Percentiles rank a stretch among this genome's conserved stretches.
These are phyloP conservation scores for Leccinum pellstonianum DNA, from an alignment of 768 basidiomycete genomes.

Conservation along the genomic window DNA sequence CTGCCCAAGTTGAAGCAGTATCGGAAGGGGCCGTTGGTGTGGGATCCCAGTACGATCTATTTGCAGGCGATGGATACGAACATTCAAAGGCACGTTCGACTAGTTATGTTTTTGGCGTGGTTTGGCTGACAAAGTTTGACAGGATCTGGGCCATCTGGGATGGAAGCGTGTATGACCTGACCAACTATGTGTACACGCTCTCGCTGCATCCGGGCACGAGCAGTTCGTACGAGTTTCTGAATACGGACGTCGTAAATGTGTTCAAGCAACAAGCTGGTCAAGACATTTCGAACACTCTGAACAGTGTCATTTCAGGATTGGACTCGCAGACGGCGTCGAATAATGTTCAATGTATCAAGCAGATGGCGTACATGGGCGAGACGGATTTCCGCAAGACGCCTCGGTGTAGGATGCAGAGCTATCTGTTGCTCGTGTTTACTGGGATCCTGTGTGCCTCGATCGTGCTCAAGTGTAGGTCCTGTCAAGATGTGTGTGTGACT, in stretches of 20 bases:
- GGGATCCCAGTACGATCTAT: conserved; percentile 42
- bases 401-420: conserved; percentile 83
- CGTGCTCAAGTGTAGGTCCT: conserved; percentile 75
- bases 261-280: conserved; percentile 83
- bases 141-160: conserved; percentile 87
- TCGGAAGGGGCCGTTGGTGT: conserved; percentile 84
- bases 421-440: conserved; percentile 73
- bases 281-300: conserved; percentile 72
- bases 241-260: conserved; percentile 57
- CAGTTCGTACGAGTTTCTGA: conserved; percentile 56
- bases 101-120: background rate
- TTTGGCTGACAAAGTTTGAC: background rate
- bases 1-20: conserved; percentile 71
- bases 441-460: conserved; percentile 78
- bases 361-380: conserved; percentile 72
- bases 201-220: conserved; percentile 46
- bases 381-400: conserved; percentile 77
- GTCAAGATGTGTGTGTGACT: background rate
- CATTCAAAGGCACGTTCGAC: conserved; percentile 38
- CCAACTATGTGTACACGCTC: conserved; percentile 83
- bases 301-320: conserved; percentile 56
- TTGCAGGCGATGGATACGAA: conserved; percentile 47
- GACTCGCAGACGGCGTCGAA: conserved; percentile 41
- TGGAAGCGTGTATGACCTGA: conserved; percentile 75
- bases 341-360: conserved; percentile 72